Conservation (phyloP, 179 eudicot species). For the Beta macrorhiza region DNA sequence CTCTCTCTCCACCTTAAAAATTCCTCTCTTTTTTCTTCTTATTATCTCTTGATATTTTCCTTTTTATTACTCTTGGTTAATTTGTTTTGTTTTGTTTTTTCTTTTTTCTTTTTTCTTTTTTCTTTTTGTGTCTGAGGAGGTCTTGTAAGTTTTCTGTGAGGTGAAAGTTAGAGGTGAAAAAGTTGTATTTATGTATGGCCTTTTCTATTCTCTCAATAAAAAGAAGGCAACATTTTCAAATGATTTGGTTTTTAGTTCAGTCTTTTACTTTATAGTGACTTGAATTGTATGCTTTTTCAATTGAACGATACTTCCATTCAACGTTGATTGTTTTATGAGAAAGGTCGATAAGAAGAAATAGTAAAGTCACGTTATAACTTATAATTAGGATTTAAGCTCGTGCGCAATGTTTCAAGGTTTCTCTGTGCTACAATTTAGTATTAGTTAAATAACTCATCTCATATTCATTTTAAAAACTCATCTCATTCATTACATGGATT, state of each 20-base stretch:
- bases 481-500: too few relatives aligned
- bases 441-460: too few relatives aligned
- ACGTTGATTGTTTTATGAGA: too few relatives aligned
- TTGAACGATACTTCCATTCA: too few relatives aligned
- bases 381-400: too few relatives aligned
- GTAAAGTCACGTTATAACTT: too few relatives aligned
- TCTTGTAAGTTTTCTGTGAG: conserved; percentile 21
- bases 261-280: too few relatives aligned
- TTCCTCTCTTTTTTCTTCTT: conserved; percentile 2
- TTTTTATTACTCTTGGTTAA: background rate
- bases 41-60: background rate
- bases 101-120: background rate
- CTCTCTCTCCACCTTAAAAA: conserved; percentile 23
- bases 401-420: too few relatives aligned
- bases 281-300: background rate
- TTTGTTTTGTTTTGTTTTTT: background rate
- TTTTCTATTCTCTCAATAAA: conserved; percentile 24
- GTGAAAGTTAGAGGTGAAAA: conserved; percentile 29
- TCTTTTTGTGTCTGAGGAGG: conserved; percentile 1
- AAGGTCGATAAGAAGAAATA: too few relatives aligned
- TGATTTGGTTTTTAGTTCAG: background rate
- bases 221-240: conserved; percentile 14
- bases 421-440: too few relatives aligned
- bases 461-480: too few relatives aligned
- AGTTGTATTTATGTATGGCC: conserved; percentile 28